These are phyloP conservation scores for Gossypium davidsonii DNA, from an alignment of 441 rosid species.

Conservation along the genomic window DNA sequence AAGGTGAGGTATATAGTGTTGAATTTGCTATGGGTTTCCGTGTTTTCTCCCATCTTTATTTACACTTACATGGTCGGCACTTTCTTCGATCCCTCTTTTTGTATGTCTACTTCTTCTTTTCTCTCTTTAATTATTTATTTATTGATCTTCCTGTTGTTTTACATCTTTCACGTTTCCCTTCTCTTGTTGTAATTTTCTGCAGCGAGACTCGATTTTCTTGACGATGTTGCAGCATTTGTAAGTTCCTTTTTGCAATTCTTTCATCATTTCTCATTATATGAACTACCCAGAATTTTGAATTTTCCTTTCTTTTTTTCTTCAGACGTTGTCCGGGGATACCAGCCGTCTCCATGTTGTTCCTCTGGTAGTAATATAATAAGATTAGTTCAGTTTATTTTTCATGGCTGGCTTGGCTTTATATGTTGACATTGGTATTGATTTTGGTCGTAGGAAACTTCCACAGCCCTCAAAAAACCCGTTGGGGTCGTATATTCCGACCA, in stretches of 20 bases:
- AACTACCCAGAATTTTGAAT: background rate
- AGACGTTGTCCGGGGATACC: conserved; percentile 41
- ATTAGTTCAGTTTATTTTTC: background rate
- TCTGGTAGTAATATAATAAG: conserved; percentile 27
- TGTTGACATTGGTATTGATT: background rate
- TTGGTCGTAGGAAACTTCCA: conserved; percentile 39
- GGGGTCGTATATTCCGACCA: conserved; percentile 40
- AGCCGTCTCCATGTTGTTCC: conserved; percentile 43
- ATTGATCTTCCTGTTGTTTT: background rate
- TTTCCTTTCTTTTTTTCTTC: conserved; percentile 8
- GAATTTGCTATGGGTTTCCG: conserved; percentile 42
- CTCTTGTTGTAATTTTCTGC: conserved; percentile 14
- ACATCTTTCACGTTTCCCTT: background rate
- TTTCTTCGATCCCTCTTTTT: conserved; percentile 28
- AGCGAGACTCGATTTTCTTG: conserved; percentile 43
- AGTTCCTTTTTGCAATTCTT: conserved; percentile 15
- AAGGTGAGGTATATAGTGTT: conserved; percentile 41
- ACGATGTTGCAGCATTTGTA: conserved; percentile 47
- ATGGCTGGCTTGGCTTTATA: background rate
- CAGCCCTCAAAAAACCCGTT: conserved; percentile 37
- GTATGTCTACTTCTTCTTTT: conserved; percentile 17
- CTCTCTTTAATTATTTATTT: background rate
- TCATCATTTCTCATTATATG: background rate
- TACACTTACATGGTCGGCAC: conserved; percentile 39
- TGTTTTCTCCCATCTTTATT: conserved; percentile 51